phyloP scores from a whole-genome alignment of 169 alveolate species.

The Plasmodium sp. region DNA sequence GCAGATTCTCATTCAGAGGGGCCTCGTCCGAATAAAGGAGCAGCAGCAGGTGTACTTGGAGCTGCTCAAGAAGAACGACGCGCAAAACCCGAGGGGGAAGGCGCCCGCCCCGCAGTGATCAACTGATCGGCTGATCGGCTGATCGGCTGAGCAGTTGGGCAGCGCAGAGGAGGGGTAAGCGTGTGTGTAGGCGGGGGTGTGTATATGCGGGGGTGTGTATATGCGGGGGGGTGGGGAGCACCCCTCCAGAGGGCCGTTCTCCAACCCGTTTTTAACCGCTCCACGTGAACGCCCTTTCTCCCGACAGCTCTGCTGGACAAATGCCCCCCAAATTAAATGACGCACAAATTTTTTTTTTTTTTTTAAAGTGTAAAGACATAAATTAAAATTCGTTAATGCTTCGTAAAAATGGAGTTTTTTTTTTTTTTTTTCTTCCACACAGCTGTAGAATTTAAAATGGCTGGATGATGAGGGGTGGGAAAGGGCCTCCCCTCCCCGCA shows the following conservation, averaged over 20 bases:
- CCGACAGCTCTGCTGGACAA: not conserved
- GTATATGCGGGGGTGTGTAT: too few species aligned
- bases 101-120: not conserved
- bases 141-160: not conserved
- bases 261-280: not conserved
- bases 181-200: too few species aligned
- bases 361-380: not conserved
- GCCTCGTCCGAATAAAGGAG: slow-evolving; percentile 14
- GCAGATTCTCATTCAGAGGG: slow-evolving; percentile 35
- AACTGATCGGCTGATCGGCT: not conserved
- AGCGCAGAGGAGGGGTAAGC: not conserved
- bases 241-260: not conserved
- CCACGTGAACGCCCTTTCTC: not conserved
- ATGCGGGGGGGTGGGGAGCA: not conserved
- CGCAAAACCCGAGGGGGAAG: not conserved
- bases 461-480: not conserved
- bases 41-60: slow-evolving; percentile 44
- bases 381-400: not conserved
- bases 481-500: not conserved
- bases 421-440: not conserved
- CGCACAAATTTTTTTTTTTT: not conserved
- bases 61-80: slow-evolving; percentile 18
- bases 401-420: not conserved
- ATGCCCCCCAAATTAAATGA: not conserved
- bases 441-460: not conserved